A percentile compares a stretch with the other conserved stretches of the same genome.
These are phyloP conservation scores for Irpex sp. DNA, from an alignment of 1,284 basidiomycete genomes.

Conservation along the genomic window DNA sequence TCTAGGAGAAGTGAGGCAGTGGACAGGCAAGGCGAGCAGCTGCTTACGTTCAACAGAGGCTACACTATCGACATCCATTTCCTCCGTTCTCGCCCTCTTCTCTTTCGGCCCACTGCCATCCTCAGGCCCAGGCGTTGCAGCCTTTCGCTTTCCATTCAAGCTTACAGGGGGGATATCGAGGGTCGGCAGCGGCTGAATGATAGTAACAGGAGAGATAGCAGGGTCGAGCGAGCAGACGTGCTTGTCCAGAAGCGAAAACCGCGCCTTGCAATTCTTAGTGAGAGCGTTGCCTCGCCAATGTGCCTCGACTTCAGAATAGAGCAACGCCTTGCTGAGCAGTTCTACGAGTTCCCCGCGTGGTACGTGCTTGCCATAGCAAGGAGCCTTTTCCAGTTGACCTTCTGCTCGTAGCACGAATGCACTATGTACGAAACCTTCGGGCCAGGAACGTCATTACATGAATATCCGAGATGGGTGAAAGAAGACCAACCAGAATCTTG, in stretches of 20 bases:
- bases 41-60: conserved; percentile 25
- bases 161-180: conserved; percentile 1
- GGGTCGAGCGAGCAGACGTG: conserved; percentile 59
- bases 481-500: conserved; percentile 59
- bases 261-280: conserved; percentile 54
- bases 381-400: conserved; percentile 59
- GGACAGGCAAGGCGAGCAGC: background rate
- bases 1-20: conserved; percentile 1
- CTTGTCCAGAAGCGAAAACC: conserved; percentile 65
- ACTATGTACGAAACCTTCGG: conserved; percentile 68
- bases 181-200: conserved; percentile 14
- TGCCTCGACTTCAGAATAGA: conserved; percentile 80
- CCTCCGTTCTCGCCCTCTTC: conserved; percentile 26
- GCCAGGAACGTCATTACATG: background rate
- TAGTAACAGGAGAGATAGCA: conserved; percentile 9
- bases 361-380: conserved; percentile 62
- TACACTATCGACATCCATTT: conserved; percentile 21
- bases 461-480: background rate
- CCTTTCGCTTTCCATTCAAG: conserved; percentile 25
- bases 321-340: conserved; percentile 72
- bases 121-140: conserved; percentile 16
- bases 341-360: conserved; percentile 80
- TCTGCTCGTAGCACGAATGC: conserved; percentile 72
- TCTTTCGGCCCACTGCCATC: conserved; percentile 23
- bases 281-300: conserved; percentile 64